Evolutionary conservation across 345 rosid species (phyloP), one percentile per base, ranked within the genome.

Genomic region (Pseudoturritis turrita): DNA sequence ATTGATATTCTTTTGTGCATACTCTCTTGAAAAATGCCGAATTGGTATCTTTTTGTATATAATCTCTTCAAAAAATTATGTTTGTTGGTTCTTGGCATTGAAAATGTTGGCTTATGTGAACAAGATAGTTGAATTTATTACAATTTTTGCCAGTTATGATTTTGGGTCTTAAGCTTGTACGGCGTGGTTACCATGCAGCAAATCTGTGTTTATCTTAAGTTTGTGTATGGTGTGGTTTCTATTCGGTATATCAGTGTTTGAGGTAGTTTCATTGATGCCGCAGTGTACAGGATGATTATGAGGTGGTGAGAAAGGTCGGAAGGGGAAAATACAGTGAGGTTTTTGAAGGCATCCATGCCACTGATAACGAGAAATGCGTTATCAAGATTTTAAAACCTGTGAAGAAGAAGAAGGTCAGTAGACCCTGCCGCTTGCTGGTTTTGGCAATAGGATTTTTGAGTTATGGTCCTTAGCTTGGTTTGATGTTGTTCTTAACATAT

Each of bases 351-450:
- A 81, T 95, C 21, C 96, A 91, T 69, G 85, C 90, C 64, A 87
- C 89, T 0, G 84, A 91, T 76, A 83, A 76, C 19, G 93, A 95
- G 80, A 91, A 95, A 61, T 91, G 99, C 33, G 61, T 95, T 62
- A 88, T 95, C 77, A 95, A 95, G 90, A 95, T 95, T 71, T 89
- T 95, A 65, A 91, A 95, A 77, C 99, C 97, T 13, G 99, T 91
- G 65, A 91, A 91, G 86, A 95, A 95, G 91, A 95, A 95, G 84
- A 95, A 95, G 96, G 99, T 88, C 62, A 63, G 83, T 67, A 14
- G 5, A 21, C 31, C 4, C 26, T 40, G 64, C 11, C 0, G 3
- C 22, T 22, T 53, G 11, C 11, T 73, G 4, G 25, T 50, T 25
- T 62, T 28, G 6, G 23, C 29, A 37, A 5, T 1, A 8, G 17